Evolutionary conservation across 2,329 filamentous ascomycete genomes (phyloP).

Genomic region (Diaporthe aspalathi): DNA sequence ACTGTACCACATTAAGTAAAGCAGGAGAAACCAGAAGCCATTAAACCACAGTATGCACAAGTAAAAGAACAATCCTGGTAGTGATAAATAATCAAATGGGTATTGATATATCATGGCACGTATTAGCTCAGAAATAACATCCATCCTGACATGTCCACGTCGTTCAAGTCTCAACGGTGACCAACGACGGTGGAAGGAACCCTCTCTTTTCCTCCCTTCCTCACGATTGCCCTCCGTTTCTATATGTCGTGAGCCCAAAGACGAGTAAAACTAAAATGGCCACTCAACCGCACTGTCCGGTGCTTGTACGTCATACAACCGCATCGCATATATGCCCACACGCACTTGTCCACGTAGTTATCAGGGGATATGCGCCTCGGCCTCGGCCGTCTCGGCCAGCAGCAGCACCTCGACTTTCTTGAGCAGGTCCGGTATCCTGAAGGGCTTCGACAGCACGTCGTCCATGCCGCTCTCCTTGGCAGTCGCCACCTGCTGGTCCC

Average conservation of each 20-base stretch:
- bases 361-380: slow-evolving; percentile 13
- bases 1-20: no score
- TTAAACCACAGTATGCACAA: background rate
- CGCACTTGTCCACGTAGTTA: background rate
- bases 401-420: slow-evolving; percentile 52
- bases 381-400: slow-evolving; percentile 20
- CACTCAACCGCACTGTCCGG: background rate
- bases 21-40: background rate
- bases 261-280: background rate
- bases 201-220: no score
- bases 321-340: background rate
- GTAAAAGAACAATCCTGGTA: no score
- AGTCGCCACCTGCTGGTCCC: slow-evolving; percentile 53
- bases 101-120: slow-evolving; percentile 26
- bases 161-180: background rate
- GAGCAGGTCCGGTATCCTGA: slow-evolving; percentile 60
- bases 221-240: no score
- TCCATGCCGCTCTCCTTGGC: slow-evolving; percentile 56
- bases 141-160: no score
- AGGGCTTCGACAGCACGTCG: slow-evolving; percentile 69
- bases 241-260: background rate
- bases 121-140: background rate
- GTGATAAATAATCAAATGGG: slow-evolving; percentile 23
- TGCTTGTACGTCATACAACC: background rate
- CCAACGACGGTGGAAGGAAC: background rate